Conservation (phyloP, 345 rosid species). For the Citrus reticulata region DNA sequence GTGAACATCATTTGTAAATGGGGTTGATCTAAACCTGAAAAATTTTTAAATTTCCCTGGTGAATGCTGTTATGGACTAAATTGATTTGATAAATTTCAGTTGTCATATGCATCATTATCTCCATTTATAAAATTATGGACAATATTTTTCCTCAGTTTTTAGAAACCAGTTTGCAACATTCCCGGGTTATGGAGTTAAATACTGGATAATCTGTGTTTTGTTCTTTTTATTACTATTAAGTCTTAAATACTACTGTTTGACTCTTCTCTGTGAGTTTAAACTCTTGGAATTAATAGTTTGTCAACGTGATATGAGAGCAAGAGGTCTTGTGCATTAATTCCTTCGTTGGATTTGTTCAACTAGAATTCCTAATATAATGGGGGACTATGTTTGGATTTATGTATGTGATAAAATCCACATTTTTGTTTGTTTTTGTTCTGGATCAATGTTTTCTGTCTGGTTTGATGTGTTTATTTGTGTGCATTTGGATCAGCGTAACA, state of each 20-base stretch:
- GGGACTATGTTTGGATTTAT: not conserved
- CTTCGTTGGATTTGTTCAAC: not conserved
- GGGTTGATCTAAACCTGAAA: not conserved
- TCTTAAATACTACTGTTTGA: not conserved
- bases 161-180: not conserved
- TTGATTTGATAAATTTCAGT: not conserved
- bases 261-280: not conserved
- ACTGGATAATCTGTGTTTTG: not conserved
- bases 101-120: not conserved
- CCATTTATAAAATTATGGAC: not conserved
- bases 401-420: not conserved
- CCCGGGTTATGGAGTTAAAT: not conserved
- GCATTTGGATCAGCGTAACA: not conserved
- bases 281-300: not conserved
- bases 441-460: not conserved
- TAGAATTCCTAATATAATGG: not conserved
- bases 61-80: not conserved
- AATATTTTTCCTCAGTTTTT: not conserved
- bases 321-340: not conserved
- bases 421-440: not conserved
- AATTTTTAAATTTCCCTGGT: not conserved
- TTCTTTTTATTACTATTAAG: not conserved
- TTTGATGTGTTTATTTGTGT: not conserved
- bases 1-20: not conserved
- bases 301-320: not conserved